Evolutionary conservation across 495 filamentous ascomycete genomes (phyloP).

Genomic region (Schizothecium vesticola): DNA sequence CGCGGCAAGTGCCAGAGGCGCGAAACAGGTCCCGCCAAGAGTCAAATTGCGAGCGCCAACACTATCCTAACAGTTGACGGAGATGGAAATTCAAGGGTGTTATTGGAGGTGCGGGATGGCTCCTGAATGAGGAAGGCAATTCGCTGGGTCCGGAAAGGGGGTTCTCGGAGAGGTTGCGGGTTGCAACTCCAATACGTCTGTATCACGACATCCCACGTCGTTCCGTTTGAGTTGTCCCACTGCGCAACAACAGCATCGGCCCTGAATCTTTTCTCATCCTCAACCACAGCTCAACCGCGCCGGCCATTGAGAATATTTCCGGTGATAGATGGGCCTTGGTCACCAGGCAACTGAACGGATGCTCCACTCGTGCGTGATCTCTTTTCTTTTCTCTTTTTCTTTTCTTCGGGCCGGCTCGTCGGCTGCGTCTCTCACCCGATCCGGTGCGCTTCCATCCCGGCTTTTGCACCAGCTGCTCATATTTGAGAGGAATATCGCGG

Average conservation of each 20-base stretch:
- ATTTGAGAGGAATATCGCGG: neutral
- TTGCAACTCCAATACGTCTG: neutral
- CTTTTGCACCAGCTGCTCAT: neutral
- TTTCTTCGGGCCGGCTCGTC: neutral
- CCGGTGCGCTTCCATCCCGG: neutral
- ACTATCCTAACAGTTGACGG: neutral
- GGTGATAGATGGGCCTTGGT: neutral
- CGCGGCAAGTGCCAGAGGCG: too few relatives aligned
- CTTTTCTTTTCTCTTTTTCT: neutral
- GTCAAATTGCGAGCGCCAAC: neutral
- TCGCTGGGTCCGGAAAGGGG: too few relatives aligned
- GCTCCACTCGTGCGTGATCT: neutral
- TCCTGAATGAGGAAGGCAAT: neutral
- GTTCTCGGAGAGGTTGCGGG: neutral
- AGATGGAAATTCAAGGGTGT: neutral
- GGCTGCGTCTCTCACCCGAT: neutral
- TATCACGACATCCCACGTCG: neutral
- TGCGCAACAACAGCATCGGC: neutral
- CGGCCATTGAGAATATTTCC: neutral
- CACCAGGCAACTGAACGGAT: neutral
- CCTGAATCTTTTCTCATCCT: neutral
- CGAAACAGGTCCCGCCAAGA: neutral
- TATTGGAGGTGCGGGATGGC: neutral
- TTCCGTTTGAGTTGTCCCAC: neutral
- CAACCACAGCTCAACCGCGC: neutral